Evolutionary conservation across 225 moss, liverwort and hornwort species (phyloP).

Genomic region (Pseudoscleropodium purum): DNA sequence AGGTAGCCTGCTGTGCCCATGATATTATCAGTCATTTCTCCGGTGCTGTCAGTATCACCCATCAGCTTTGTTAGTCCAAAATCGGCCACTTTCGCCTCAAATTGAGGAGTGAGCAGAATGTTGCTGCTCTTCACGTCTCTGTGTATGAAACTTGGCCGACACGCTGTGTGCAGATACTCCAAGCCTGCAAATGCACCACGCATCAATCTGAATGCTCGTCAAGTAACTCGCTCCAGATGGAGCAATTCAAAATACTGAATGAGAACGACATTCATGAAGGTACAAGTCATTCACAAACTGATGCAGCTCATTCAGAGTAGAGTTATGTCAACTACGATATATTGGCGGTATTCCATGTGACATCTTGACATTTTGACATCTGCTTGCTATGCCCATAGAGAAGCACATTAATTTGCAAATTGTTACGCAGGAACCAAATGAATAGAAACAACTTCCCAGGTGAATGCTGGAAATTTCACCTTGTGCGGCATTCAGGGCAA

Average conservation of each 20-base stretch:
- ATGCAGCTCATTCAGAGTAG: too few relatives aligned
- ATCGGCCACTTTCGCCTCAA: slow-evolving; percentile 34
- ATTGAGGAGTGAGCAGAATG: slow-evolving; percentile 23
- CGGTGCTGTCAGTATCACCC: not conserved
- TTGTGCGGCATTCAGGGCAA: slow-evolving; percentile 49
- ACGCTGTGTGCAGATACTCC: slow-evolving; percentile 43
- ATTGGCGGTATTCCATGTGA: not conserved
- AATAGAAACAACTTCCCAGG: too few relatives aligned
- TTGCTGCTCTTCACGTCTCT: slow-evolving; percentile 59
- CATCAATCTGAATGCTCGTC: not conserved
- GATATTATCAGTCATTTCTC: not conserved
- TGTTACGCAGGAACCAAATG: not conserved
- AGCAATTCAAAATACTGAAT: not conserved
- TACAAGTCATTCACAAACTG: not conserved
- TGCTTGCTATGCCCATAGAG: not conserved
- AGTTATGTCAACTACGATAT: not conserved
- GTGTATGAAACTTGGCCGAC: slow-evolving; percentile 30
- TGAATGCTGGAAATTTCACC: not conserved
- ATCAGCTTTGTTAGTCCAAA: slow-evolving; percentile 43
- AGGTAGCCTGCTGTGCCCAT: not conserved
- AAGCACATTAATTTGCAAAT: not conserved
- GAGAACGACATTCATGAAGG: not conserved
- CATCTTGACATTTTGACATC: not conserved
- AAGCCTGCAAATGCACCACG: slow-evolving; percentile 5
- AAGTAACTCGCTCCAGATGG: not conserved